Evolutionary conservation across 208 protist species (phyloP).

Genomic region (Leishmania gerbilli): DNA sequence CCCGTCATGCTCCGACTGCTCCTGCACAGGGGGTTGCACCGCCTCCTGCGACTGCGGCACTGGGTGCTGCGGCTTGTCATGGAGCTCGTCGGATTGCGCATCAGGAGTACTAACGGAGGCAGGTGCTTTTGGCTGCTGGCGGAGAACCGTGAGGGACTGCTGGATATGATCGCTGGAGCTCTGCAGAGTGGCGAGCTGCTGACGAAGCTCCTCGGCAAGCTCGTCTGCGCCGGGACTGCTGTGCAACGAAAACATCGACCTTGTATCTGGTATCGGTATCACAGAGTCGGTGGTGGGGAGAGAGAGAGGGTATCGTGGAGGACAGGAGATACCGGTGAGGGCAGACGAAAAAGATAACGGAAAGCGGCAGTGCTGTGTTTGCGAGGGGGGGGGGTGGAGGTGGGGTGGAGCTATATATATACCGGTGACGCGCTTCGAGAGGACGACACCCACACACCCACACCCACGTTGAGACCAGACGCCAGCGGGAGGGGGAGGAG

Average conservation of each 20-base stretch:
- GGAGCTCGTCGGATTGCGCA: slow-evolving; percentile 4
- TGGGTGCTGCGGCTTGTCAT: neutral
- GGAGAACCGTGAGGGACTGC: slow-evolving; percentile 11
- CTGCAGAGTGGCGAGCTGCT: slow-evolving; percentile 21
- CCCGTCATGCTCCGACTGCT: too few relatives aligned
- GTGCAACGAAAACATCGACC: neutral
- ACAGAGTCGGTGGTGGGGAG: neutral
- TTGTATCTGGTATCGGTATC: neutral
- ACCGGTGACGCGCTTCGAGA: neutral
- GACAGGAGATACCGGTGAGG: neutral
- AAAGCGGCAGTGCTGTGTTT: neutral
- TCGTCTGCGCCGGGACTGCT: neutral
- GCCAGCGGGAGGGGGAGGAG: neutral
- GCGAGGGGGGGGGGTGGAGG: neutral
- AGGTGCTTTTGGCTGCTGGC: neutral
- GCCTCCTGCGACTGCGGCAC: neutral
- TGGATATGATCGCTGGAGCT: slow-evolving; percentile 7
- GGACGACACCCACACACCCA: neutral
- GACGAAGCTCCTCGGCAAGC: slow-evolving; percentile 11
- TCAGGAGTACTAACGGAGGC: neutral
- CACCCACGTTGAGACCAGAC: neutral
- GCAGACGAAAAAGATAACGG: neutral
- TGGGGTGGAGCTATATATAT: neutral
- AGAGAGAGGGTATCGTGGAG: neutral
- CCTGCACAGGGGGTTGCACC: too few relatives aligned